phyloP scores from a whole-genome alignment of 2,329 filamentous ascomycete species.

The Daldinia sp. region DNA sequence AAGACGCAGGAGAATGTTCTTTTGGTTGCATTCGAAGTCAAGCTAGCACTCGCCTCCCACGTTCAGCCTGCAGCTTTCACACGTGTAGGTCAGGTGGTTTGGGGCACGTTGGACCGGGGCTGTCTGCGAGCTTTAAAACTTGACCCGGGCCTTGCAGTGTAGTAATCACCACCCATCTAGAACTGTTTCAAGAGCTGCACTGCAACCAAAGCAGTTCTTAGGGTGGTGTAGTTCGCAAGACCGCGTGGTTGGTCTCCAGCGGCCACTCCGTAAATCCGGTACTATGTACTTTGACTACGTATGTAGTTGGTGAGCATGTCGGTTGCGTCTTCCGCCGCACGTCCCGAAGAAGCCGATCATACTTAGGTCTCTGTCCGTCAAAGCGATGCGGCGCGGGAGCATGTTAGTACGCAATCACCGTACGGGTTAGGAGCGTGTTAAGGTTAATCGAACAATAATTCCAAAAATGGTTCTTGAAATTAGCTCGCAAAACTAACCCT shows the following conservation, averaged over 20 bases:
- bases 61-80: conserved; percentile 45
- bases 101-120: conserved; percentile 38
- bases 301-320: conserved; percentile 20
- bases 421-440: background rate
- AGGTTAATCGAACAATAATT: conserved; percentile 34
- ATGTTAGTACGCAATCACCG: conserved; percentile 22
- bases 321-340: conserved; percentile 20
- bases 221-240: conserved; percentile 26
- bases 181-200: conserved; percentile 41
- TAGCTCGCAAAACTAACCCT: conserved; percentile 19
- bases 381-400: conserved; percentile 32
- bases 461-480: conserved; percentile 34
- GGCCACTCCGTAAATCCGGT: conserved; percentile 38
- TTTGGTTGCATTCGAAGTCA: conserved; percentile 45
- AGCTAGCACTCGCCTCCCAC: conserved; percentile 42
- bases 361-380: conserved; percentile 12
- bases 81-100: conserved; percentile 46
- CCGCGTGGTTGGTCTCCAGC: conserved; percentile 35
- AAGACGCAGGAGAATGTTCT: conserved; percentile 30
- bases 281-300: conserved; percentile 12
- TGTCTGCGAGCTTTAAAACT: conserved; percentile 37
- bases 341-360: conserved; percentile 31
- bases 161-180: conserved; percentile 43
- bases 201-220: conserved; percentile 31
- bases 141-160: conserved; percentile 42